phyloP scores from a whole-genome alignment of 108 stramenopile genomes.

The Ochromonas danica region DNA sequence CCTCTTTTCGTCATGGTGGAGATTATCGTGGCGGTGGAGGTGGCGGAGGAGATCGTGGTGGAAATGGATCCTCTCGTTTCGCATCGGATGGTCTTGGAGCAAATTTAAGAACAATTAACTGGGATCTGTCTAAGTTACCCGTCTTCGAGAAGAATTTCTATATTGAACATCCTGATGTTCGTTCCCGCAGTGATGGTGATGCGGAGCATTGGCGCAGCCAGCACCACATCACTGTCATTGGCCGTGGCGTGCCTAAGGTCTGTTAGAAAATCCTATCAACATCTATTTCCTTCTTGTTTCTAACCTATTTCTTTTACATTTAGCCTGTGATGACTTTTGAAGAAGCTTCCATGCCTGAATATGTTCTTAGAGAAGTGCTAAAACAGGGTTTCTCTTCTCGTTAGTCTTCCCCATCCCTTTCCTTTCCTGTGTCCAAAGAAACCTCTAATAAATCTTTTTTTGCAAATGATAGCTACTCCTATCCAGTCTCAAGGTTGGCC shows the following conservation, averaged over 20 bases:
- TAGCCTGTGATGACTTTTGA: conserved; percentile 59
- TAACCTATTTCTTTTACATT: not conserved
- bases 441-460: not conserved
- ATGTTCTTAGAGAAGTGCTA: conserved; percentile 84
- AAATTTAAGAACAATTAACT: conserved; percentile 65
- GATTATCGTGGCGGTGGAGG: conserved; percentile 43
- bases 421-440: too few relatives aligned
- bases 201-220: conserved; percentile 77
- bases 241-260: conserved; percentile 86
- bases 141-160: conserved; percentile 98
- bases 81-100: conserved; percentile 24
- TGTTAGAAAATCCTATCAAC: not conserved
- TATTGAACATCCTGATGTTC: conserved; percentile 97
- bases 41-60: conserved; percentile 33
- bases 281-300: not conserved
- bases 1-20: conserved; percentile 24
- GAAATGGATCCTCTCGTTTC: not conserved
- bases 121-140: conserved; percentile 72
- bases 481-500: conserved; percentile 99
- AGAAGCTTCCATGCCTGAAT: conserved; percentile 93
- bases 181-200: conserved; percentile 72
- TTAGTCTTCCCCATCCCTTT: conserved; percentile 26
- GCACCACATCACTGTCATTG: conserved; percentile 76
- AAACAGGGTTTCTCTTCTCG: conserved; percentile 88
- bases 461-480: conserved; percentile 66